Base-by-base conservation (phyloP, 805 yeast genomes). In the Wickerhamiella cacticola region DNA sequence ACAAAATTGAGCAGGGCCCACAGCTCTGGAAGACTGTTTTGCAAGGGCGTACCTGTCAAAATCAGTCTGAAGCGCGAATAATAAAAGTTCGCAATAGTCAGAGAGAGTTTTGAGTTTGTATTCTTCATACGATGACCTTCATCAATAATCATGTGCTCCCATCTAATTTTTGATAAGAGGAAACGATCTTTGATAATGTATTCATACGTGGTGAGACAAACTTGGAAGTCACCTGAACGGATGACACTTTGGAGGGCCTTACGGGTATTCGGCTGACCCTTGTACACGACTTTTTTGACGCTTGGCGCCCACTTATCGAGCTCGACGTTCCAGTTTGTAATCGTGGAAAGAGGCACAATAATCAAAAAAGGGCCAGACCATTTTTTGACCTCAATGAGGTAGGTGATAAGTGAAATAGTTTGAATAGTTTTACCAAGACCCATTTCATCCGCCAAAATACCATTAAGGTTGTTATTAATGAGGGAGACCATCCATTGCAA, bases 51-150 rank as follows among this genome's bases (percentile, higher is more conserved):
- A 70, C 98, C 98, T 1, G 98, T 89, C 59, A 89, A 70, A 68
- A 89, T 89, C 58, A 89, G 74, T 58, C 98, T 72, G 65, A 86
- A 80, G 56, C 82, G 85, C 43, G 95, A 77, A 57, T 80, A 88
- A 60, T 89, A 89, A 61, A 74, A 80, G 52, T 81, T 81, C 1
- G 88, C 80, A 58, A 89, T 73, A 1, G 97, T 92, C 53, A 70
- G 76, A 1, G 95, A 83, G 49, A 89, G 70, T 63, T 89, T 89
- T 7, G 96, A 86, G 58, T 81, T 80, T 0, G 95, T 71, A 66
- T 89, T 89, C 66, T 89, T 89, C 96, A 89, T 86, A 65, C 98
- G 79, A 63, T 89, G 98, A 62, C 98, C 98, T 70, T 89, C 98
- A 68, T 89, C 98, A 52, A 89, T 89, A 53, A 89, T 87, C 96